A percentile compares a stretch with the other conserved stretches of the same genome.
Evolutionary conservation across 2,329 filamentous ascomycete species (phyloP).

Genomic region (Neopestalotiopsis clavispora): DNA sequence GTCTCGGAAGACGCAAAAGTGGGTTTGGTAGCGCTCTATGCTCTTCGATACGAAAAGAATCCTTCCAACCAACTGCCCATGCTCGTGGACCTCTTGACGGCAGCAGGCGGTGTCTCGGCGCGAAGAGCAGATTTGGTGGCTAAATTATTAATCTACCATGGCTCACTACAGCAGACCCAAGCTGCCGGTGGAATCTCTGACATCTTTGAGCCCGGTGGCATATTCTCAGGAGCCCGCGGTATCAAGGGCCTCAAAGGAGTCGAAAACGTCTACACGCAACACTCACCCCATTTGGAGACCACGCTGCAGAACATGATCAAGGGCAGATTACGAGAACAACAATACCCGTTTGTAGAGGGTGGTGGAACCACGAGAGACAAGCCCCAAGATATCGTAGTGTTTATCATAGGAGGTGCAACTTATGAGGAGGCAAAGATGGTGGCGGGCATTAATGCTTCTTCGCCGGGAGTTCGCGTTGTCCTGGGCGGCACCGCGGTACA

Average conservation of each 20-base stretch:
- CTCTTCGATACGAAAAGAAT: conserved; percentile 87
- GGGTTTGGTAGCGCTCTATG: conserved; percentile 90
- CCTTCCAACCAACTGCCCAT: conserved; percentile 83
- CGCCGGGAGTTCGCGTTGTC: conserved; percentile 86
- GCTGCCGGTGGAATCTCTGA: conserved; percentile 83
- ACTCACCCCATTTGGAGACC: conserved; percentile 84
- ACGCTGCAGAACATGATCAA: conserved; percentile 94
- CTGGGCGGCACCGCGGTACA: conserved; percentile 87
- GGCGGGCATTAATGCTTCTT: conserved; percentile 90
- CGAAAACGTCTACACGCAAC: conserved; percentile 98
- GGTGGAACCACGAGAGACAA: conserved; percentile 88
- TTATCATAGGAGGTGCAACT: conserved; percentile 90
- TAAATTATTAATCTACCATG: conserved; percentile 83
- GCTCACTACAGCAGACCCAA: conserved; percentile 80
- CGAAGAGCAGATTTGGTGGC: conserved; percentile 79
- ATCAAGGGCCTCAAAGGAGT: conserved; percentile 97
- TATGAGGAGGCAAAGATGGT: conserved; percentile 98
- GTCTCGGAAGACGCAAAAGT: conserved; percentile 86
- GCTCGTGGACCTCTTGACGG: conserved; percentile 83
- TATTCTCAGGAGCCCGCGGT: conserved; percentile 86
- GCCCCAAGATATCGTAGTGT: conserved; percentile 94
- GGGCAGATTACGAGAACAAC: conserved; percentile 81
- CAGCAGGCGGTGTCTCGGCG: conserved; percentile 79
- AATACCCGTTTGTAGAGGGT: conserved; percentile 93
- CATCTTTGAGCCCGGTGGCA: conserved; percentile 87